Evolutionary conservation across 441 rosid species (phyloP).

Genomic region (Bocquillonia castaneifolia): DNA sequence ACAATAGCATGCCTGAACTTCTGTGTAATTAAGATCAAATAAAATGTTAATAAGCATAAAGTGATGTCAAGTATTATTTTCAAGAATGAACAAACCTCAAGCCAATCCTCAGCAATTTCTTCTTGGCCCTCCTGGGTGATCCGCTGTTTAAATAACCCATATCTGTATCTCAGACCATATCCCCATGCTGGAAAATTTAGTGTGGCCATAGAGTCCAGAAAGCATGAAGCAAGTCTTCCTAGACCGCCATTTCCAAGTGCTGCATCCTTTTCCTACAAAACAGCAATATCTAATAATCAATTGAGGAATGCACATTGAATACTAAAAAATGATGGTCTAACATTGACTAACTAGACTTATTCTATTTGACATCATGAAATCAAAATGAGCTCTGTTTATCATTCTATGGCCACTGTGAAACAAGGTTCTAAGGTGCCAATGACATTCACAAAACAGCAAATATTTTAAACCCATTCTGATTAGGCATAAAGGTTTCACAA

Average conservation of each 20-base stretch:
- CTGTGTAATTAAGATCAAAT: constrained; percentile 46
- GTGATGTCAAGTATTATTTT: constrained; percentile 14
- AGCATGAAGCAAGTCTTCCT: constrained; percentile 97
- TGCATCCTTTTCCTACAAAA: constrained; percentile 87
- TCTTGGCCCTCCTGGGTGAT: constrained; percentile 89
- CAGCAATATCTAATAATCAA: constrained; percentile 18
- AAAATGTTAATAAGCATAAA: constrained; percentile 23
- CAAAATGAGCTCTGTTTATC: background rate
- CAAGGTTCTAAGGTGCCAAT: background rate
- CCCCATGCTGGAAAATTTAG: constrained; percentile 99
- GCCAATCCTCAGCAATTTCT: constrained; percentile 98
- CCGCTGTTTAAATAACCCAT: constrained; percentile 86
- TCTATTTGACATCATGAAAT: constrained; percentile 6
- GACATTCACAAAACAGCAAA: background rate
- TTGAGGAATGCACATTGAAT: constrained; percentile 7
- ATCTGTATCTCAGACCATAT: constrained; percentile 88
- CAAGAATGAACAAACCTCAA: constrained; percentile 56
- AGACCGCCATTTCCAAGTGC: constrained; percentile 99
- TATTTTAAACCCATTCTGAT: background rate
- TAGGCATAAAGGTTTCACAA: background rate
- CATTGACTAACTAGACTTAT: background rate
- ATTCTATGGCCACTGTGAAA: background rate
- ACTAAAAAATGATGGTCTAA: background rate
- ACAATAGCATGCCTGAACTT: constrained; percentile 89
- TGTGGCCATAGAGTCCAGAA: constrained; percentile 96